Evolutionary conservation across 495 filamentous ascomycete genomes (phyloP).

Genomic region (Talaromyces trachyspermus): DNA sequence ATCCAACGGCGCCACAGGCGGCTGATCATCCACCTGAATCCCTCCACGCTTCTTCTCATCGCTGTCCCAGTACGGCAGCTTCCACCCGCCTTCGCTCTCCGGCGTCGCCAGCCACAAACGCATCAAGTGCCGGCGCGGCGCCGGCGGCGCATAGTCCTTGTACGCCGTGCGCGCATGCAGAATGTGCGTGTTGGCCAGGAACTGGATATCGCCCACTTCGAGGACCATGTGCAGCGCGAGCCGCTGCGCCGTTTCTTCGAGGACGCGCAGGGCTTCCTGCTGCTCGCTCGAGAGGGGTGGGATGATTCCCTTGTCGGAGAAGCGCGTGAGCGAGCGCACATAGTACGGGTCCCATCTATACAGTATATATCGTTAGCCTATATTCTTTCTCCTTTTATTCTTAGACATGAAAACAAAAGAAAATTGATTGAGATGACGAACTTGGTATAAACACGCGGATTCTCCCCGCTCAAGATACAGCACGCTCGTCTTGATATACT

Average conservation of each 20-base stretch:
- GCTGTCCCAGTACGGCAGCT: constrained; percentile 71
- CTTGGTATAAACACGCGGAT: constrained; percentile 50
- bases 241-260: constrained; percentile 60
- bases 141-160: constrained; percentile 53
- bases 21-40: constrained; percentile 74
- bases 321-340: constrained; percentile 58
- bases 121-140: constrained; percentile 70
- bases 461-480: constrained; percentile 61
- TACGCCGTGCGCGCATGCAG: constrained; percentile 66
- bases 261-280: constrained; percentile 51
- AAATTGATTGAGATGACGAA: constrained; percentile 18
- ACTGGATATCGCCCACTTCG: constrained; percentile 75
- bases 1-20: constrained; percentile 61
- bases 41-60: constrained; percentile 79
- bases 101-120: constrained; percentile 76
- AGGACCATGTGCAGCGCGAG: constrained; percentile 69
- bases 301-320: constrained; percentile 58
- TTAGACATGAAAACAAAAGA: too few species aligned
- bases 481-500: constrained; percentile 65
- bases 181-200: constrained; percentile 61
- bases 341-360: constrained; percentile 76
- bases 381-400: constrained; percentile 3
- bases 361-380: constrained; percentile 1
- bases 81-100: constrained; percentile 79
- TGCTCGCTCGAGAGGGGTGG: constrained; percentile 60